Conservation (phyloP, 129 eudicot species). For the Saposhnikovia divaricata region DNA sequence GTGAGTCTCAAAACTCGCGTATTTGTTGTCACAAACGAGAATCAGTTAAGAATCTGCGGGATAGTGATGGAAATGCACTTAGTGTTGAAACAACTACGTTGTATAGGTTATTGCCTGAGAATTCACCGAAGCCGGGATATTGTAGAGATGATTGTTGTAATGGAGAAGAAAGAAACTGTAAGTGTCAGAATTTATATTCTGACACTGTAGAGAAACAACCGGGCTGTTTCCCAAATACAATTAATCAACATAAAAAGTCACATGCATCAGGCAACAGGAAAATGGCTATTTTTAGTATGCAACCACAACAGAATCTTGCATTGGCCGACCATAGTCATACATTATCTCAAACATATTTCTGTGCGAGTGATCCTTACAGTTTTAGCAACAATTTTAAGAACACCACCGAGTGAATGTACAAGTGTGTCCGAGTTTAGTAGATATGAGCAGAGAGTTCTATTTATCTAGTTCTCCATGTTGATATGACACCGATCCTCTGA, state of each 20-base stretch:
- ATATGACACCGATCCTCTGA: not conserved
- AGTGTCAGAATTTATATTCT: slow-evolving; percentile 20
- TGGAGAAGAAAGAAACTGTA: slow-evolving; percentile 15
- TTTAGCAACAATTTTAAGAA: too few species aligned
- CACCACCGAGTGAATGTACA: too few species aligned
- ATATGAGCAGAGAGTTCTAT: not conserved
- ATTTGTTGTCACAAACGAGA: slow-evolving; percentile 35
- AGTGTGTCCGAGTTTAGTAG: not conserved
- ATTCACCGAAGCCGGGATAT: not conserved
- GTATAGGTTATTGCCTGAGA: slow-evolving; percentile 14
- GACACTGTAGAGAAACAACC: too few species aligned
- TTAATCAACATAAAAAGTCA: too few species aligned
- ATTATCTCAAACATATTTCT: too few species aligned
- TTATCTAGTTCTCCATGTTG: not conserved
- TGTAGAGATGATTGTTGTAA: slow-evolving; percentile 11
- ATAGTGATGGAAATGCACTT: slow-evolving; percentile 69
- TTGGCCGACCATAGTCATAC: too few species aligned
- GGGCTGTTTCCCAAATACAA: too few species aligned
- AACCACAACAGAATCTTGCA: too few species aligned
- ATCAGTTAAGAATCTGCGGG: slow-evolving; percentile 50
- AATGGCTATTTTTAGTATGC: too few species aligned
- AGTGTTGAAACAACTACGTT: slow-evolving; percentile 31
- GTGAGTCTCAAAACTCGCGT: slow-evolving; percentile 38
- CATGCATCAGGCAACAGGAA: too few species aligned
- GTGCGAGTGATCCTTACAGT: too few species aligned